phyloP scores from a whole-genome alignment of 805 yeast species.

The Myxozyma nipponensis region DNA sequence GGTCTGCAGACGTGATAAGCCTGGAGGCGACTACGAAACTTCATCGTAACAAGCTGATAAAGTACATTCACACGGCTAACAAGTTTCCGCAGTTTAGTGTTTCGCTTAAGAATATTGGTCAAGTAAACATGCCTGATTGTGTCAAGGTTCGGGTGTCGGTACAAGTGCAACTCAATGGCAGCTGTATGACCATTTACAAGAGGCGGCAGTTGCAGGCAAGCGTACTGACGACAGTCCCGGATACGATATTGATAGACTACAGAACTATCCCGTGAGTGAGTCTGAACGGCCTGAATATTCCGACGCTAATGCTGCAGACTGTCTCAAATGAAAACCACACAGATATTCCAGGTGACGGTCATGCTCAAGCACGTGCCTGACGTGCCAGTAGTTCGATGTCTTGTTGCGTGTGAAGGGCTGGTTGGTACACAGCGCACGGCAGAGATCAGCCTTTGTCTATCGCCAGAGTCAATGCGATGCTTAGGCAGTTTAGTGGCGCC shows the following conservation, averaged over 20 bases:
- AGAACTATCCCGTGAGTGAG: slow-evolving; percentile 38
- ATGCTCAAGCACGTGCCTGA: background rate
- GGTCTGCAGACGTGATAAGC: slow-evolving; percentile 34
- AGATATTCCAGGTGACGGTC: background rate
- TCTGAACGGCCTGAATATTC: background rate
- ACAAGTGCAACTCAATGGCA: slow-evolving; percentile 25
- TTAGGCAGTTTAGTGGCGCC: no score
- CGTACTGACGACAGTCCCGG: slow-evolving; percentile 34
- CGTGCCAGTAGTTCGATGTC: background rate
- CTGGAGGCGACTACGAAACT: slow-evolving; percentile 42
- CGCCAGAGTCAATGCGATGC: no score
- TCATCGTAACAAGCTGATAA: slow-evolving; percentile 37
- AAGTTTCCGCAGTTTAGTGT: slow-evolving; percentile 41
- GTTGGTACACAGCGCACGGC: no score
- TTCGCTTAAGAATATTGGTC: slow-evolving; percentile 9
- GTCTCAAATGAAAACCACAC: background rate
- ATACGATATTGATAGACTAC: slow-evolving; percentile 45
- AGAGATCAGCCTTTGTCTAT: no score
- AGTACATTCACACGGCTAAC: slow-evolving; percentile 38
- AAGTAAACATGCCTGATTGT: slow-evolving; percentile 22
- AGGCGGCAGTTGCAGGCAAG: slow-evolving; percentile 35
- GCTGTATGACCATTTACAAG: slow-evolving; percentile 26
- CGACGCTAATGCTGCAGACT: background rate
- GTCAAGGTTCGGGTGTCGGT: slow-evolving; percentile 29
- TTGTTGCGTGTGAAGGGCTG: background rate